Conservation (phyloP, 2,329 filamentous ascomycete genomes). For the Berkeleyomyces basicola region DNA sequence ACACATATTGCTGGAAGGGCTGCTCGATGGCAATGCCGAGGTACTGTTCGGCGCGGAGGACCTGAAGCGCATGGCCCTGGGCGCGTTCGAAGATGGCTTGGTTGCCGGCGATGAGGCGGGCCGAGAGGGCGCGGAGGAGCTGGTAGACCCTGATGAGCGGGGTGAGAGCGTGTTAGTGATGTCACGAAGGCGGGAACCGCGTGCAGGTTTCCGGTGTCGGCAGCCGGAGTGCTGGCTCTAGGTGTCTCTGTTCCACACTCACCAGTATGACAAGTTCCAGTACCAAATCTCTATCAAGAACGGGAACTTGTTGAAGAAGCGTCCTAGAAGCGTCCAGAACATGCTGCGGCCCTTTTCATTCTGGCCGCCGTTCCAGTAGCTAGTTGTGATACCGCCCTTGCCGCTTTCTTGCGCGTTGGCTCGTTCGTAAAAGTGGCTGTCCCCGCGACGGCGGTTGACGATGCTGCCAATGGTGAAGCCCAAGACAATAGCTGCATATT, state of each 20-base stretch:
- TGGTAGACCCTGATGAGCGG: constrained; percentile 24
- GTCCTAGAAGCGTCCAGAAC: constrained; percentile 18
- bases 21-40: constrained; percentile 26
- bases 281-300: constrained; percentile 24
- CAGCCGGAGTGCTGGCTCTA: neutral
- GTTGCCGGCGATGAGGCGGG: constrained; percentile 24
- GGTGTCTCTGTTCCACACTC: constrained; percentile 10
- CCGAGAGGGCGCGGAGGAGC: constrained; percentile 27
- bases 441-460: constrained; percentile 8
- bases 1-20: constrained; percentile 24
- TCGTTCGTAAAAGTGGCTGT: constrained; percentile 7
- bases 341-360: constrained; percentile 2
- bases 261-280: constrained; percentile 24
- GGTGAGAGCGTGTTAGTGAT: neutral
- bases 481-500: constrained; percentile 6
- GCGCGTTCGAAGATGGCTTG: constrained; percentile 24
- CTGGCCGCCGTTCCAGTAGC: constrained; percentile 4
- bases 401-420: constrained; percentile 3
- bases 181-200: neutral
- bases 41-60: constrained; percentile 24
- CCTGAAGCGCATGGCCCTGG: constrained; percentile 24
- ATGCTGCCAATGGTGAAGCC: constrained; percentile 6
- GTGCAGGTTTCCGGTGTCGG: neutral
- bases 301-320: constrained; percentile 20
- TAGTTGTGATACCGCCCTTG: constrained; percentile 7